Conservation (phyloP, 768 basidiomycete species). For the Leucocoprinus sp. region DNA sequence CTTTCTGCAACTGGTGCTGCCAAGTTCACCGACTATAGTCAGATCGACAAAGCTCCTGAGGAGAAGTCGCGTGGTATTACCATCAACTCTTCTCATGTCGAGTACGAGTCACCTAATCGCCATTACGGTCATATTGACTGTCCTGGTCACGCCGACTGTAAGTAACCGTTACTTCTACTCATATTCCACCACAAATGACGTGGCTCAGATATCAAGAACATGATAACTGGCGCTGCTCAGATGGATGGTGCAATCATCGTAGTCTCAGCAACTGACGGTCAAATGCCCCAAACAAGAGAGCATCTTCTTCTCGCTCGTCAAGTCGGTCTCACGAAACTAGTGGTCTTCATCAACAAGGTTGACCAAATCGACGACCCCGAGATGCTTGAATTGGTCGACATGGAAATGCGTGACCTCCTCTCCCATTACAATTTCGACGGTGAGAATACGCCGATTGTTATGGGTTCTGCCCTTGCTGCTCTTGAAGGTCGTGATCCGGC, state of each 20-base stretch:
- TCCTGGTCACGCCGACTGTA: slow-evolving; percentile 92
- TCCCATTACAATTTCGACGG: slow-evolving; percentile 92
- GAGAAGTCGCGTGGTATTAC: slow-evolving; percentile 99
- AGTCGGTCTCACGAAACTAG: slow-evolving; percentile 94
- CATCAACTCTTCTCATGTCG: slow-evolving; percentile 97
- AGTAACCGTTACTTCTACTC: slow-evolving; percentile 20
- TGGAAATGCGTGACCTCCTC: slow-evolving; percentile 99
- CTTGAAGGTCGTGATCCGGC: slow-evolving; percentile 79
- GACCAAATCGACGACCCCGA: slow-evolving; percentile 94
- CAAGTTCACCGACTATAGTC: slow-evolving; percentile 89
- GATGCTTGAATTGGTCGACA: slow-evolving; percentile 98
- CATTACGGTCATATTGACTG: slow-evolving; percentile 99
- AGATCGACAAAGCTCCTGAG: slow-evolving; percentile 99
- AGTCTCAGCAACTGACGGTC: slow-evolving; percentile 97
- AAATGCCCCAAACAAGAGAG: slow-evolving; percentile 99
- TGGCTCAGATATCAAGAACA: slow-evolving; percentile 82
- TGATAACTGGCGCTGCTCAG: slow-evolving; percentile 98
- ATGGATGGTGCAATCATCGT: slow-evolving; percentile 97
- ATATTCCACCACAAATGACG: slow-evolving; percentile 11
- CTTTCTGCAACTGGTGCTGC: slow-evolving; percentile 69
- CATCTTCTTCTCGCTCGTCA: slow-evolving; percentile 96
- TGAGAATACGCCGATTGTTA: slow-evolving; percentile 95
- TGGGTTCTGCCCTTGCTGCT: slow-evolving; percentile 95
- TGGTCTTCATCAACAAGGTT: slow-evolving; percentile 99
- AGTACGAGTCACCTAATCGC: slow-evolving; percentile 85